Percentiles rank a stretch among this genome's conserved stretches.
Evolutionary conservation across 2,329 filamentous ascomycete genomes (phyloP).

Genomic region (Ceratocystis albifundus): DNA sequence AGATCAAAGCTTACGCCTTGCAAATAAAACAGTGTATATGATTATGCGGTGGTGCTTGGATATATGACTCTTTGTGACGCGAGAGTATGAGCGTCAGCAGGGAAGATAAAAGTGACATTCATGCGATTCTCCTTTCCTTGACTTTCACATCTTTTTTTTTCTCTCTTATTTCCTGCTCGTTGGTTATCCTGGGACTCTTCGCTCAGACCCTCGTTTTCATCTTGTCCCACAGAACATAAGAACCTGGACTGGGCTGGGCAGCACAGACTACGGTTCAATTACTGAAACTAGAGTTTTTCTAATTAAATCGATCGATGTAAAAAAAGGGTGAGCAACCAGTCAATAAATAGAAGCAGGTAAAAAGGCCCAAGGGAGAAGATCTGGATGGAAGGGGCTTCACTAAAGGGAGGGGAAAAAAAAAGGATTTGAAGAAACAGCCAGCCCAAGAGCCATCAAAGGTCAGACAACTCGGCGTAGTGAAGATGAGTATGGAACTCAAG

Average conservation of each 20-base stretch:
- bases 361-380: background rate
- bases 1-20: background rate
- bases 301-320: conserved; percentile 7
- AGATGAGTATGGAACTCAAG: background rate
- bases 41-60: background rate
- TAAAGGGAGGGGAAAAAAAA: background rate
- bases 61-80: background rate
- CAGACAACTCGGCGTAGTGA: no score
- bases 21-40: background rate
- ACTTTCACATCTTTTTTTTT: background rate
- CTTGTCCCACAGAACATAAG: conserved; percentile 2
- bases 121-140: background rate
- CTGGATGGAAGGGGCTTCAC: background rate
- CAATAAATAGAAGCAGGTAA: background rate
- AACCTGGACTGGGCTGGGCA: background rate
- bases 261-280: conserved; percentile 2
- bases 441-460: background rate
- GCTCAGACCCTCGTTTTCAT: conserved; percentile 2
- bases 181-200: background rate
- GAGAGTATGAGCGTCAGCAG: background rate
- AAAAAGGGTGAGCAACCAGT: background rate
- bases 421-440: background rate
- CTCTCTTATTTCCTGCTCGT: no score
- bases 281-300: background rate
- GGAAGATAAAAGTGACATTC: background rate